Evolutionary conservation across 140 eudicot genomes (phyloP), one percentile per base, ranked within the genome.

Genomic region (Stevia rebaudiana): DNA sequence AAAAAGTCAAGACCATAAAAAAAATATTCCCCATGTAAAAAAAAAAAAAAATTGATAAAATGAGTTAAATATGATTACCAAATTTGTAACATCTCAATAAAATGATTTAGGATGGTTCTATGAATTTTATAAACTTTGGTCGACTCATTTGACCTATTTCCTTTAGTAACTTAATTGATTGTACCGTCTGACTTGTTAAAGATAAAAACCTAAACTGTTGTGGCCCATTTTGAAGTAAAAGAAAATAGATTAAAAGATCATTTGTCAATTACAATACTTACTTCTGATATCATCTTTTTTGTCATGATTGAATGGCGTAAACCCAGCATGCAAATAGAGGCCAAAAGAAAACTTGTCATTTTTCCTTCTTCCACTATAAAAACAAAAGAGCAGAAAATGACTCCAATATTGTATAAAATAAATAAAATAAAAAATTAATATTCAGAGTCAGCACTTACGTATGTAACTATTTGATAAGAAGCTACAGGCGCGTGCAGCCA

Each of bases 391-490:
- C 1, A 0, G 13, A 36, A 18, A 63, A 55, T 67, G n/a, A 43
- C 23, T n/a, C 50, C 47, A 48, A 22, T 13, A 12, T 50, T 22
- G 43, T 52, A 59, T 8, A 11, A 23, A 68, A 31, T 3, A 50
- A 40, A 48, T 55, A 41, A 33, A n/a, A 44, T 24, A 58, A 12
- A 37, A 73, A 18, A n/a, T n/a, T n/a, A n/a, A n/a, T n/a, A n/a
- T n/a, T 53, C 63, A 1, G 4, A 64, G 49, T 64, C 19, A 63
- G 64, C 51, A 78, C 98, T 92, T 88, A 85, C 98, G 70, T 53
- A 94, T 94, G 69, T 77, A 94, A 78, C 99, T 94, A 71, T 94
- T 94, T 5, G 99, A 88, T 53, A 94, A 94, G 80, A 94, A 82
- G 82, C 97, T 94, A 75, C 52, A 83, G 6, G 97, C 92, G 9